A percentile compares a stretch with the other conserved stretches of the same genome.
phyloP scores from a whole-genome alignment of 345 rosid species.

The Sonneratia caseolaris region DNA sequence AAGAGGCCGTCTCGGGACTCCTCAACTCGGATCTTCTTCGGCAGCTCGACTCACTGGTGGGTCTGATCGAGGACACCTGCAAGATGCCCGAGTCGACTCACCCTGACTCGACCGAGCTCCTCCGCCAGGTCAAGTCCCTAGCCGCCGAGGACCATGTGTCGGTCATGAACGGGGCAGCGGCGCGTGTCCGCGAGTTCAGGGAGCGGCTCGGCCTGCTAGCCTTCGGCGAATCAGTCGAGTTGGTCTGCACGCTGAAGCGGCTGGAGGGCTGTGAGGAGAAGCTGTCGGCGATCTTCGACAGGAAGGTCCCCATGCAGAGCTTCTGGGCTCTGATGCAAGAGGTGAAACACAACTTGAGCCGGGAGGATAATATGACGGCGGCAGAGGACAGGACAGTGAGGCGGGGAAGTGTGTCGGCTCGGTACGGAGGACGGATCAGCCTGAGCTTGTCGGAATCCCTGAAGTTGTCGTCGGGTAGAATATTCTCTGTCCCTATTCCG shows the following conservation, averaged over 20 bases:
- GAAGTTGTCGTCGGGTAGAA: slow-evolving; percentile 6
- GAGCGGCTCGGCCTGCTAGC: slow-evolving; percentile 38
- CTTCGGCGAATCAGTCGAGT: slow-evolving; percentile 58
- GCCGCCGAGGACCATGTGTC: slow-evolving; percentile 55
- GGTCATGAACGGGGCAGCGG: slow-evolving; percentile 35
- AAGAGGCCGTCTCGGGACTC: slow-evolving; percentile 40
- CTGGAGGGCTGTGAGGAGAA: slow-evolving; percentile 43
- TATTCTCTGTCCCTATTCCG: neutral
- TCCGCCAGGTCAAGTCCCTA: slow-evolving; percentile 24
- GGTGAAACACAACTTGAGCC: slow-evolving; percentile 23
- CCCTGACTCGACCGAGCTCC: slow-evolving; percentile 28
- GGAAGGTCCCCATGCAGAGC: slow-evolving; percentile 34
- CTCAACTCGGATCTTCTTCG: slow-evolving; percentile 36
- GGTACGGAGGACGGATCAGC: slow-evolving; percentile 2
- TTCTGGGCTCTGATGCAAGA: slow-evolving; percentile 45
- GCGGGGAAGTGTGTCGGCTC: slow-evolving; percentile 11
- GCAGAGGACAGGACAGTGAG: neutral
- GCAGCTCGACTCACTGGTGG: slow-evolving; percentile 45
- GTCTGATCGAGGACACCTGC: slow-evolving; percentile 42
- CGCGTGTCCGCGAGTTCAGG: slow-evolving; percentile 47
- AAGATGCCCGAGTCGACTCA: slow-evolving; percentile 35
- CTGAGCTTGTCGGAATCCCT: neutral
- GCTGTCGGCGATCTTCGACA: slow-evolving; percentile 5
- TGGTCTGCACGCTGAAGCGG: slow-evolving; percentile 44
- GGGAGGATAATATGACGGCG: slow-evolving; percentile 3